Evolutionary conservation across 2,329 filamentous ascomycete genomes (phyloP).

Genomic region (Rosellinia necatrix): DNA sequence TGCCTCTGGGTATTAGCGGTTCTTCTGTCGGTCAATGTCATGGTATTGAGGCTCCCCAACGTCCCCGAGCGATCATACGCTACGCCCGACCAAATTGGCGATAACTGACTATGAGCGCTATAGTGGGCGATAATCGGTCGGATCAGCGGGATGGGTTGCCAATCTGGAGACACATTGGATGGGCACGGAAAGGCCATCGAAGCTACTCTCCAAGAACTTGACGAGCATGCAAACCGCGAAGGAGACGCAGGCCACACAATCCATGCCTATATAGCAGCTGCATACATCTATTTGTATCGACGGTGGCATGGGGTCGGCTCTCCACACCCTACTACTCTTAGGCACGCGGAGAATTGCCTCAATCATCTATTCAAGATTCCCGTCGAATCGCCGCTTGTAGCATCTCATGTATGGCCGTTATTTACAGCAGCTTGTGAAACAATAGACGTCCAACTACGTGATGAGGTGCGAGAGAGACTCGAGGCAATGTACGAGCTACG

Average conservation of each 20-base stretch:
- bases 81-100: too few species aligned
- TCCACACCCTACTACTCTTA: slow-evolving; percentile 27
- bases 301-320: slow-evolving; percentile 37
- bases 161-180: slow-evolving; percentile 6
- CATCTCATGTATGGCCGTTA: slow-evolving; percentile 40
- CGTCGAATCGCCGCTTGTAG: slow-evolving; percentile 37
- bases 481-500: slow-evolving; percentile 38
- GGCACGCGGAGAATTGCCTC: slow-evolving; percentile 36
- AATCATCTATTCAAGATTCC: slow-evolving; percentile 34
- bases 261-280: slow-evolving; percentile 40
- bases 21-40: too few species aligned
- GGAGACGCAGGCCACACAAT: slow-evolving; percentile 36
- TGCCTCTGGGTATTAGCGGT: too few species aligned
- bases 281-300: slow-evolving; percentile 40
- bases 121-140: slow-evolving; percentile 20
- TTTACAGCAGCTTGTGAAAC: slow-evolving; percentile 43
- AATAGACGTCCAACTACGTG: slow-evolving; percentile 31
- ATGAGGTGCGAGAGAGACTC: slow-evolving; percentile 34
- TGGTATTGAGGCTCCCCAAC: too few species aligned
- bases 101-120: too few species aligned
- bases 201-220: slow-evolving; percentile 2
- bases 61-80: too few species aligned
- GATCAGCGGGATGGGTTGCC: slow-evolving; percentile 22
- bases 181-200: slow-evolving; percentile 15
- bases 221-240: background rate